phyloP scores from a whole-genome alignment of 495 filamentous ascomycete species.

The Penicillium coffeae region DNA sequence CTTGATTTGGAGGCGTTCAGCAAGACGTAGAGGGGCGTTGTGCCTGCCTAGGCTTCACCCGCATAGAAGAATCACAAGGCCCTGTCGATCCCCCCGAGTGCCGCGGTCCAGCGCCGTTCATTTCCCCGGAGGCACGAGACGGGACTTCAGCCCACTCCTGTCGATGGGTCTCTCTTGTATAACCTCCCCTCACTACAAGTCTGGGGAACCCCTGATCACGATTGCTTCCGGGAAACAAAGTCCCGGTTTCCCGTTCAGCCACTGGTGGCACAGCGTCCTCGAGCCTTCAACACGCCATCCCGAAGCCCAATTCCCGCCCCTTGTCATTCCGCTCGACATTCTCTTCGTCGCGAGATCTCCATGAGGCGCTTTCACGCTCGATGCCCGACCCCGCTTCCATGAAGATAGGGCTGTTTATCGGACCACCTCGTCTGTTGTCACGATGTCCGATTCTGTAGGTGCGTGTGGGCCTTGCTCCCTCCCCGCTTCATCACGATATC shows the following conservation, averaged over 20 bases:
- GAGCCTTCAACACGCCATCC: slow-evolving; percentile 2
- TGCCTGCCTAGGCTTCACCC: not conserved
- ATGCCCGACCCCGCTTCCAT: slow-evolving; percentile 34
- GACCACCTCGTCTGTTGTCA: slow-evolving; percentile 24
- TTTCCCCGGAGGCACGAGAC: slow-evolving; percentile 10
- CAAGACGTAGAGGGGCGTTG: too few species aligned
- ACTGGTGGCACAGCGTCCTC: not conserved
- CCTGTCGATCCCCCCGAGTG: slow-evolving; percentile 34
- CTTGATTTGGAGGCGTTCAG: too few species aligned
- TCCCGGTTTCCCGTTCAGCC: not conserved
- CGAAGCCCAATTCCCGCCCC: not conserved
- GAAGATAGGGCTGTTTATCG: slow-evolving; percentile 28
- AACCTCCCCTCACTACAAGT: not conserved
- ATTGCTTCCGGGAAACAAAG: slow-evolving; percentile 10
- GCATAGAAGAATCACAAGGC: slow-evolving; percentile 23
- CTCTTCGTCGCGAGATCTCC: slow-evolving; percentile 9
- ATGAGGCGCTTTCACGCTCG: slow-evolving; percentile 23
- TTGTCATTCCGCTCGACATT: slow-evolving; percentile 2
- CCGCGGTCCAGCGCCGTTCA: slow-evolving; percentile 30
- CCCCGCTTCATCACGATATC: not conserved
- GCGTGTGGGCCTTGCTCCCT: slow-evolving; percentile 18
- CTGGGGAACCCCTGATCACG: slow-evolving; percentile 6
- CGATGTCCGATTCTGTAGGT: slow-evolving; percentile 57
- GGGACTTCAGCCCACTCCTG: not conserved
- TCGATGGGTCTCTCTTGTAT: not conserved